Evolutionary conservation across 495 filamentous ascomycete species (phyloP), one percentile per base, ranked within the genome.

Genomic region (Neurospora sp.): DNA sequence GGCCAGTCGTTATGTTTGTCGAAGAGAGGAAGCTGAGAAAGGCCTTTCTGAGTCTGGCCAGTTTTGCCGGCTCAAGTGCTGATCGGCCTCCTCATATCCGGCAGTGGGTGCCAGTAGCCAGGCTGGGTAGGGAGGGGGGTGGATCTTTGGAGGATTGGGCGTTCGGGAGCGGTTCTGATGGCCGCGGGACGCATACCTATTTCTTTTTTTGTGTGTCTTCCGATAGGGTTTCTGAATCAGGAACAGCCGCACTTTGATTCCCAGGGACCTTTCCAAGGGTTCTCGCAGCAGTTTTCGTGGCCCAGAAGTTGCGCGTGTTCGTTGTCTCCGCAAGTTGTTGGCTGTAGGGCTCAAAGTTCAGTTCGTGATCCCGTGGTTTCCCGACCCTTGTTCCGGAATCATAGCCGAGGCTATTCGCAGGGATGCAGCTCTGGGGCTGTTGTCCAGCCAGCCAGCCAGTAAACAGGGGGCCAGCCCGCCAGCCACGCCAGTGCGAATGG

Each of bases 351-450:
- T 62, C 54, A 35, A 62, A 66, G 54, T 37, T 35, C 54, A 35
- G 54, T 35, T 35, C 54, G 27, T 66, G 54, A 35, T 66, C 72
- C 72, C 60, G 72, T 73, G 39, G 35, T 73, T 73, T 73, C 72
- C 72, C 72, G 72, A 70, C 20, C 35, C 38, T 39, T 62, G 72
- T 54, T 54, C 71, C 31, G 27, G 71, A 31, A n/a, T 37, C 20
- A n/a, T 72, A 72, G 31, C 71, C 71, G 71, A 38, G 71, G 71
- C 23, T 72, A 54, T 35, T 46, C 42, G 31, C 71, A 23, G 10
- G 37, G 35, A 69, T 27, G 18, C 38, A n/a, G 20, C 12, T 31
- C 23, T 31, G 12, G 46, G 46, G 54, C 54, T 35, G 23, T 35
- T 62, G 54, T 8, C 23, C 27, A 31, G 46, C 20, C 46, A 54